Conservation (phyloP, 2,329 filamentous ascomycete genomes). For the Ophiostoma quercus region DNA sequence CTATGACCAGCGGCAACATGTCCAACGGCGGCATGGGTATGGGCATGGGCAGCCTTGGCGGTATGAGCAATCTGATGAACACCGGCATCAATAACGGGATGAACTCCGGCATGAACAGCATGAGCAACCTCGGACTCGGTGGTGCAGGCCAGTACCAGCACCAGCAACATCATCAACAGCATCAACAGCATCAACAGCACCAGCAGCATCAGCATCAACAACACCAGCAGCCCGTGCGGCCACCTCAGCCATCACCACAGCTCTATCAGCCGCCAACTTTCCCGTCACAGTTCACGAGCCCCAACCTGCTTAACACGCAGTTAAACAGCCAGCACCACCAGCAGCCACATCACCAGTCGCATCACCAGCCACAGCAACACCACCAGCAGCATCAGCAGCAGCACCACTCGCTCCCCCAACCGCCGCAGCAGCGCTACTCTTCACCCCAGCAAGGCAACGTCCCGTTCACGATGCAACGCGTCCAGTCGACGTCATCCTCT, state of each 20-base stretch:
- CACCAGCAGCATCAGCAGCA: slow-evolving; percentile 18
- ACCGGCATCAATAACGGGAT: neutral
- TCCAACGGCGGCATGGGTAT: slow-evolving; percentile 2
- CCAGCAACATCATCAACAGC: neutral
- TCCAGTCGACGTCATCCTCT: slow-evolving; percentile 18
- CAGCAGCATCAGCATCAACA: neutral
- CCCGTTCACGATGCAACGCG: slow-evolving; percentile 22
- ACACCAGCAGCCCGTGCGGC: slow-evolving; percentile 17
- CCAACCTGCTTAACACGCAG: slow-evolving; percentile 19
- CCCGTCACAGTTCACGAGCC: slow-evolving; percentile 19
- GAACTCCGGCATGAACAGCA: slow-evolving; percentile 7
- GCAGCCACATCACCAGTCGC: slow-evolving; percentile 16
- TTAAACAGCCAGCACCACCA: slow-evolving; percentile 16
- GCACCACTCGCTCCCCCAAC: neutral
- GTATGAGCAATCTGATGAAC: neutral
- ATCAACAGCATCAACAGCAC: slow-evolving; percentile 3
- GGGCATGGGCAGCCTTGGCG: slow-evolving; percentile 7
- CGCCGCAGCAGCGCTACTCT: slow-evolving; percentile 15
- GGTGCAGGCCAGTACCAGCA: slow-evolving; percentile 18
- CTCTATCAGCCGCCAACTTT: slow-evolving; percentile 23
- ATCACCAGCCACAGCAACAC: slow-evolving; percentile 13
- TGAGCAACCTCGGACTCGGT: slow-evolving; percentile 4
- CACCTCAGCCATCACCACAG: slow-evolving; percentile 24
- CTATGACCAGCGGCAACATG: slow-evolving; percentile 17
- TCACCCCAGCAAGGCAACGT: slow-evolving; percentile 21